Base-by-base conservation (phyloP, 2,329 filamentous ascomycete species). In the Fusarium phyllophilum region DNA sequence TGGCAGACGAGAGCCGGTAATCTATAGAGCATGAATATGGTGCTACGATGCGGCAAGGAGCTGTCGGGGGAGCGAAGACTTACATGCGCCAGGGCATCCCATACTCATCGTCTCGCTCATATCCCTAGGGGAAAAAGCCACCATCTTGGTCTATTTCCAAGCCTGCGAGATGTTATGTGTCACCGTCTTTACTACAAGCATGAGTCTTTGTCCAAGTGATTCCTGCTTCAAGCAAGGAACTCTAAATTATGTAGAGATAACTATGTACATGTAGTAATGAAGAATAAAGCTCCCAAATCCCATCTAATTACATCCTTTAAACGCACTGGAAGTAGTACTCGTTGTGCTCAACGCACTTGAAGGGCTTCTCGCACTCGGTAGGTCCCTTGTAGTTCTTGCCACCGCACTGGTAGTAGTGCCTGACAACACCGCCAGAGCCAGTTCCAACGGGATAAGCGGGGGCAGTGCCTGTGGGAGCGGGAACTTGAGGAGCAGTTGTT, bases 271-370 rank as follows among this genome's bases (percentile, higher is more conserved):
- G 48, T 71, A 57, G 26, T 36, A 72, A 75, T 48, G 31, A 54
- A 61, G 39, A 34, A 31, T 34, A 22, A n/a, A 29, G 44, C 48
- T 33, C 17, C 17, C n/a, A 8, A 10, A 12, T 31, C 48, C 52
- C 24, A 41, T 49, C 18, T n/a, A 44, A 44, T 41, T 22, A 39
- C 8, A 29, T 10, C 42, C 41, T 17, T 46, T 72, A 66, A 20
- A 77, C 44, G 18, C 75, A 77, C 68, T 77, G 75, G 36, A 55
- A 70, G 62, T 77, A 77, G 41, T 60, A 77, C 42, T 74, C 62
- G 52, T 77, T 77, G 29, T 63, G 52, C 60, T 58, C 57, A 8
- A 69, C 44, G 44, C 75, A 77, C 52, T 57, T 57, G 54, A 49
- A 77, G 10, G 73, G 62, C 54, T 61, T 61, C 71, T 77, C 75